Base-by-base conservation (phyloP, 2,329 filamentous ascomycete species). In the Coccinonectria pachysandricola region DNA sequence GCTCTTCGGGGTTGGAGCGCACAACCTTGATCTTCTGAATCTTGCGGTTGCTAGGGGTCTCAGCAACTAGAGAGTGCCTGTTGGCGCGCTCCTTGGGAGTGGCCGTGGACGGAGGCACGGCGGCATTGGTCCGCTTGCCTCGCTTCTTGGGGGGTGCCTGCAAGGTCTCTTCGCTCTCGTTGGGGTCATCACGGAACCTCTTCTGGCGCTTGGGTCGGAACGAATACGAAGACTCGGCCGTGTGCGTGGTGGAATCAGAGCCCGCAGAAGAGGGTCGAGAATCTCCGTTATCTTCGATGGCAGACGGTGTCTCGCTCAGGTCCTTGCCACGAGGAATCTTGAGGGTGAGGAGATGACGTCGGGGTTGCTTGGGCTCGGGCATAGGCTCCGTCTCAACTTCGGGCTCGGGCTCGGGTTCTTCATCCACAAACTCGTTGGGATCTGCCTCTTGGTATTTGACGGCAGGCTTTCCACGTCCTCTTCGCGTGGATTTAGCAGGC, bases 181-280 rank as follows among this genome's bases (percentile, higher is more conserved):
- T 59, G 7, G 62, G 57, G 21, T 68, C 59, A 4, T 68, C 59
- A 2, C 60, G 57, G 53, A 68, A 71, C 25, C 65, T 63, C 39
- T 67, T 67, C 40, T 66, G 65, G 7, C 65, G 59, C 46, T 71
- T 71, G 15, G 67, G 65, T 4, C 68, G 59, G 34, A 72, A 61
- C 1, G 68, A 68, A 40, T 68, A 68, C 5, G 54, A 60, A 0
- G 68, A 70, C 26, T 64, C 63, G 4, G 51, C 54, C 2, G 65
- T 69, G 18, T 62, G 61, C 3, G 53, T 53, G 6, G 62, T 64
- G 7, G 58, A 62, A 6, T 64, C 68, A 1, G 69, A 73, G 0
- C 64, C 66, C 3, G 70, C 60, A 0, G 68, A 68, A 1, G 59
- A 61, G 1, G 68, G 68, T 3, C 68, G 60, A 6, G 62, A 61